Evolutionary conservation across 345 rosid species (phyloP).

Genomic region (Viola odorata): DNA sequence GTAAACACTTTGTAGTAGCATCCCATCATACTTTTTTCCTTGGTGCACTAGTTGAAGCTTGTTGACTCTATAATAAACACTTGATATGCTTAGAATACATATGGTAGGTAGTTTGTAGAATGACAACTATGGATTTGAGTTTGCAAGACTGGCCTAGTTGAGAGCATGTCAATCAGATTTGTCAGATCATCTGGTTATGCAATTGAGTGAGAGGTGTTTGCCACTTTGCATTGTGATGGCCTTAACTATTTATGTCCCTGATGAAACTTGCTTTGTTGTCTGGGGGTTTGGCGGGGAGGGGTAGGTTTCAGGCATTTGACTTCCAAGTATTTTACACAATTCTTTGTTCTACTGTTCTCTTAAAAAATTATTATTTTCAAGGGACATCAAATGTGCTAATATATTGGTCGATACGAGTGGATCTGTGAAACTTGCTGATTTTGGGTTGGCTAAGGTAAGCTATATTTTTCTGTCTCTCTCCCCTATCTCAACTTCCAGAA

Average conservation of each 20-base stretch:
- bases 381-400: slow-evolving; percentile 44
- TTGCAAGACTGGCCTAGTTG: too few species aligned
- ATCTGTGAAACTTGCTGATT: slow-evolving; percentile 37
- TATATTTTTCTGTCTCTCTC: neutral
- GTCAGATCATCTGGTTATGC: too few species aligned
- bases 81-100: too few species aligned
- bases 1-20: too few species aligned
- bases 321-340: neutral
- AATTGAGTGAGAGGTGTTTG: neutral
- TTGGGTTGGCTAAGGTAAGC: slow-evolving; percentile 38
- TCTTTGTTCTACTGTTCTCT: neutral
- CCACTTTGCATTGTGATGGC: neutral
- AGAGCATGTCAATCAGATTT: too few species aligned
- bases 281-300: too few species aligned
- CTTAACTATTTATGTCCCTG: neutral
- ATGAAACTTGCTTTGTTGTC: too few species aligned
- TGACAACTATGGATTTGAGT: too few species aligned
- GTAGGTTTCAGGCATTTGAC: neutral
- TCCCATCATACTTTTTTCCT: too few species aligned
- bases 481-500: neutral
- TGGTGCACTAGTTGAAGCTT: too few species aligned
- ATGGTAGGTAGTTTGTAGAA: too few species aligned
- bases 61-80: too few species aligned
- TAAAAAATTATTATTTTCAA: slow-evolving; percentile 5
- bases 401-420: slow-evolving; percentile 30